Percentiles rank a stretch among this genome's conserved stretches.
Evolutionary conservation across 805 yeast species (phyloP).

Genomic region (Nadsonia fulvescens): DNA sequence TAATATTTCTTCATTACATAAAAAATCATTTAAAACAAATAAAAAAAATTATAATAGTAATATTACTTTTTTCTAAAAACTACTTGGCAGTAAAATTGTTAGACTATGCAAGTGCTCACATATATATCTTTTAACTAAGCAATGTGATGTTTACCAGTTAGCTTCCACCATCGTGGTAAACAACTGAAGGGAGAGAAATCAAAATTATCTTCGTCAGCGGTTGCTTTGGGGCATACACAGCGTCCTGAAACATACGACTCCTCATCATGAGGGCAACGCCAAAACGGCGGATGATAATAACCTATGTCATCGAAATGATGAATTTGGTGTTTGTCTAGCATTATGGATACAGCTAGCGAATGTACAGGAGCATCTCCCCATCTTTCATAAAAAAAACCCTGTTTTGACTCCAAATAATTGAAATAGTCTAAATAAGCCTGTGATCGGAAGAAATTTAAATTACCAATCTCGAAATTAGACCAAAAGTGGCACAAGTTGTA

Average conservation of each 20-base stretch:
- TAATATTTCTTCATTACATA: no score
- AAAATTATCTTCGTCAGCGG: constrained; percentile 15
- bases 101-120: no score
- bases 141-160: constrained; percentile 18
- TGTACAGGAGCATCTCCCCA: constrained; percentile 97
- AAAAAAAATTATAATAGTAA: no score
- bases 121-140: no score
- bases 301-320: constrained; percentile 75
- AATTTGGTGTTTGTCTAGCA: constrained; percentile 40
- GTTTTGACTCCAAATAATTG: constrained; percentile 45
- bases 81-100: no score
- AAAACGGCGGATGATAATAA: constrained; percentile 55
- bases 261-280: constrained; percentile 21
- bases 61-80: no score
- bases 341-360: constrained; percentile 44
- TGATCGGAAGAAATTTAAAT: constrained; percentile 53
- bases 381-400: constrained; percentile 79
- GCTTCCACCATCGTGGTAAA: constrained; percentile 21
- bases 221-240: constrained; percentile 18
- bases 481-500: constrained; percentile 79
- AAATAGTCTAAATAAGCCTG: constrained; percentile 53
- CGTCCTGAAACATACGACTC: constrained; percentile 17
- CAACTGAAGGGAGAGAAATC: constrained; percentile 20
- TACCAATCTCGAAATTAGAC: constrained; percentile 73
- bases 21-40: no score